Evolutionary conservation across 163 green algal species (phyloP), one percentile per base, ranked within the genome.

Genomic region (Scenedesmus sp.): DNA sequence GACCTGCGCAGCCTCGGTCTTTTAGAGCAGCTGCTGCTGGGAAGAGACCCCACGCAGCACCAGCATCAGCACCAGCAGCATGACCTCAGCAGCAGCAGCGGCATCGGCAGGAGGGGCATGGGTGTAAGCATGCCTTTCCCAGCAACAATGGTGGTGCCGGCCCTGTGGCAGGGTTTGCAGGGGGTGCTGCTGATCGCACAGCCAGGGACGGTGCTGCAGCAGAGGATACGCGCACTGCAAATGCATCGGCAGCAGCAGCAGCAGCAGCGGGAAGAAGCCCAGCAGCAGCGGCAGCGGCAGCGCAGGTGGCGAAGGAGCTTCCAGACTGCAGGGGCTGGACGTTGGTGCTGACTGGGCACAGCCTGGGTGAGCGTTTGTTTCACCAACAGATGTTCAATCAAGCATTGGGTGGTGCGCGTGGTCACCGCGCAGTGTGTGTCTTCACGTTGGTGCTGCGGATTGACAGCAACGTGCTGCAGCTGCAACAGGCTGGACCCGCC

Each of bases 241-340:
- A 1, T 80, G 68, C 37, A 56, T 16, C 26, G 46, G 61, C 83
- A 35, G 59, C 85, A 83, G 84, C 40, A 72, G 85, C 85, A 81
- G 83, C 37, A 65, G 81, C 24, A 85, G 51, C 49, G 12, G 61
- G 37, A 7, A 70, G 22, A 70, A 7, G 20, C 22, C 56, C 56
- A n/a, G 56, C 20, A 59, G 46, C 68, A 76, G 40, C 43, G 51
- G 43, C 43, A 22, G 59, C 9, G 44, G 86, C 46, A 72, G 72
- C 72, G 40, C 72, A 76, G 30, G 30, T 7, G 7, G 30, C 65
- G 24, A 65, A 49, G 51, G 37, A 83, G 59, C 81, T 92, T 33
- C 89, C 81, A 24, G 83, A 92, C 46, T 92, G 89, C 53, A 46
- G 83, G 26, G 89, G 73, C 70, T 92, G 89, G 89, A 90, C 72